phyloP scores from a whole-genome alignment of 2,329 filamentous ascomycete species.

The Phyllosticta citriasiana region DNA sequence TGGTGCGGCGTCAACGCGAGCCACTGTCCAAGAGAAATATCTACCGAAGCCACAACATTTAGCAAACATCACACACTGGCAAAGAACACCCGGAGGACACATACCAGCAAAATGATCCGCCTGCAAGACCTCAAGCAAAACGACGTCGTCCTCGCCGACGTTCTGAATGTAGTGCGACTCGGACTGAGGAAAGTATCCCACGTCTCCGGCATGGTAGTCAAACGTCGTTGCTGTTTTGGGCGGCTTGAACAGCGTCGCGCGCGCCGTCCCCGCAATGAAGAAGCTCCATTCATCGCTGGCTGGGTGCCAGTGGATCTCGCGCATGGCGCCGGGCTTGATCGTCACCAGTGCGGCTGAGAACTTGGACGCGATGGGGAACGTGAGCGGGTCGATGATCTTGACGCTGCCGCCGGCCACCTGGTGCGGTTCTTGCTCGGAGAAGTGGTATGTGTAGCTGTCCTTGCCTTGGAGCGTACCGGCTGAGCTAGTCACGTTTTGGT shows the following conservation, averaged over 20 bases:
- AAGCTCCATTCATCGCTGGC: slow-evolving; percentile 13
- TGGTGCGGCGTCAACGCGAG: slow-evolving; percentile 44
- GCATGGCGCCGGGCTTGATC: slow-evolving; percentile 13
- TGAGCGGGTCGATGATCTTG: slow-evolving; percentile 14
- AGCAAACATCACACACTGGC: not conserved
- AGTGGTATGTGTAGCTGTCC: slow-evolving; percentile 41
- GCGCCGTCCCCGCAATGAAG: slow-evolving; percentile 11
- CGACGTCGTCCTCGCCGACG: slow-evolving; percentile 12
- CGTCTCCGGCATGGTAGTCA: slow-evolving; percentile 13
- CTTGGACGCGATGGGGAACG: slow-evolving; percentile 12
- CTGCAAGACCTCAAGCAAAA: slow-evolving; percentile 13
- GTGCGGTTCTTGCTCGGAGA: slow-evolving; percentile 31
- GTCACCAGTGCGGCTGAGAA: slow-evolving; percentile 13
- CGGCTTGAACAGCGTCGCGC: slow-evolving; percentile 13
- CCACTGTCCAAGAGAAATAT: slow-evolving; percentile 38
- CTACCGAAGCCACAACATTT: slow-evolving; percentile 11
- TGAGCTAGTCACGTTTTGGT: slow-evolving; percentile 39
- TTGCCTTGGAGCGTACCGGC: slow-evolving; percentile 33
- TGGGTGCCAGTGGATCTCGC: slow-evolving; percentile 15
- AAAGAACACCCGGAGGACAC: not conserved
- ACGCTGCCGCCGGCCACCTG: slow-evolving; percentile 13
- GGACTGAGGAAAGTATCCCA: slow-evolving; percentile 13
- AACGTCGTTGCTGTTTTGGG: slow-evolving; percentile 11
- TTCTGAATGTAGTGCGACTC: slow-evolving; percentile 14
- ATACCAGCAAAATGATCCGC: slow-evolving; percentile 12